These are phyloP conservation scores for Discostella pseudostelligera DNA, from an alignment of 108 stramenopile genomes.

Conservation along the genomic window DNA sequence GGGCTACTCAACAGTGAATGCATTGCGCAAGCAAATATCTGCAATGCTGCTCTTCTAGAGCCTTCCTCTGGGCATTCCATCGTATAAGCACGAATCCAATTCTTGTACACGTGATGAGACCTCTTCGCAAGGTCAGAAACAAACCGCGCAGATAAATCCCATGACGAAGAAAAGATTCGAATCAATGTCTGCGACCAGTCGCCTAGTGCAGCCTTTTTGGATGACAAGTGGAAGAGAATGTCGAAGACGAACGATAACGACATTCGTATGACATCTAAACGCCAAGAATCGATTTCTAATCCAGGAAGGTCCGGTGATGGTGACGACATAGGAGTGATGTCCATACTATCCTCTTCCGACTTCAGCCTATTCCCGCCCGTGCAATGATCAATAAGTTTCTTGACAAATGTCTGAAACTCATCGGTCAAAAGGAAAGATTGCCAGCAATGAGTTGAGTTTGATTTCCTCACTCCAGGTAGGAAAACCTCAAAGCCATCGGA, in stretches of 20 bases:
- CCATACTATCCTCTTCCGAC: conserved; percentile 43
- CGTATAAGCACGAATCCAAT: conserved; percentile 81
- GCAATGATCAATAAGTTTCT: conserved; percentile 66
- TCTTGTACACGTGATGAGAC: conserved; percentile 53
- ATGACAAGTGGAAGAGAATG: conserved; percentile 67
- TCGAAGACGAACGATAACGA: conserved; percentile 73
- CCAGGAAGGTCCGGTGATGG: conserved; percentile 14
- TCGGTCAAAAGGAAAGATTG: conserved; percentile 89
- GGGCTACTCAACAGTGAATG: conserved; percentile 41
- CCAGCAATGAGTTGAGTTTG: conserved; percentile 84
- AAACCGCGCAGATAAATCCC: conserved; percentile 47
- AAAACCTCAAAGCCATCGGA: conserved; percentile 81
- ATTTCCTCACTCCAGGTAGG: conserved; percentile 78
- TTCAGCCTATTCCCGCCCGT: conserved; percentile 16
- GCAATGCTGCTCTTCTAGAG: conserved; percentile 61
- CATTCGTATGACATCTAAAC: conserved; percentile 51
- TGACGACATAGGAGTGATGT: conserved; percentile 40
- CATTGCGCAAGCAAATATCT: conserved; percentile 62
- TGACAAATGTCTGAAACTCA: conserved; percentile 88
- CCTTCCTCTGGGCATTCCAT: conserved; percentile 73
- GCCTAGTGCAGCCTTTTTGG: conserved; percentile 46
- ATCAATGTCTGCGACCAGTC: conserved; percentile 64
- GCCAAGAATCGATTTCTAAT: conserved; percentile 48
- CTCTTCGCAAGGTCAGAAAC: conserved; percentile 63
- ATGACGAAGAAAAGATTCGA: conserved; percentile 49